phyloP scores from a whole-genome alignment of 2,329 filamentous ascomycete genomes.

The Epichloe amarillans region DNA sequence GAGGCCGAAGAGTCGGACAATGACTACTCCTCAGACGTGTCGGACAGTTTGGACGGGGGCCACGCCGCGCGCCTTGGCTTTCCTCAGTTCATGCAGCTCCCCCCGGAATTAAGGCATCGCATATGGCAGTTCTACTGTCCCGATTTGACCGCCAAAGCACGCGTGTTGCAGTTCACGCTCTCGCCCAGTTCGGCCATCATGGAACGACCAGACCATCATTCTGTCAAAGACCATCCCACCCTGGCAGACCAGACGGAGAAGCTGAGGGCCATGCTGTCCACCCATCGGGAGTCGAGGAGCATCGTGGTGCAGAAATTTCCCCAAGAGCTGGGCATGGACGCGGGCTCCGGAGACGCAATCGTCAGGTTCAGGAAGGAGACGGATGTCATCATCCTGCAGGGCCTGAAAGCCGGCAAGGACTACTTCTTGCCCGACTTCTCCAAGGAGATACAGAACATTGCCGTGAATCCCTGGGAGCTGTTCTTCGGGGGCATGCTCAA shows the following conservation, averaged over 20 bases:
- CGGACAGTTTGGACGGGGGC: background rate
- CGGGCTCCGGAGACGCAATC: conserved; percentile 10
- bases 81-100: conserved; percentile 15
- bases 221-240: conserved; percentile 11
- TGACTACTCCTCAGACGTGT: background rate
- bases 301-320: conserved; percentile 19
- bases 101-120: conserved; percentile 20
- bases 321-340: conserved; percentile 17
- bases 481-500: background rate
- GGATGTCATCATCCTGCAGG: conserved; percentile 18
- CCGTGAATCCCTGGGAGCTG: conserved; percentile 8
- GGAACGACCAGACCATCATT: conserved; percentile 6
- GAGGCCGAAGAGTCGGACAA: conserved; percentile 6
- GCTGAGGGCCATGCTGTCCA: conserved; percentile 18
- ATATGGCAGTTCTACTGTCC: conserved; percentile 22
- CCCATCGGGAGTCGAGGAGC: conserved; percentile 23
- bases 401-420: background rate
- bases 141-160: conserved; percentile 12
- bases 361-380: conserved; percentile 18
- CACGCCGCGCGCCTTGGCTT: conserved; percentile 7
- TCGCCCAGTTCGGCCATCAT: background rate
- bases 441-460: conserved; percentile 17
- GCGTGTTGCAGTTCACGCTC: conserved; percentile 9
- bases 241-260: conserved; percentile 17
- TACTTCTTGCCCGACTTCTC: conserved; percentile 15